Base-by-base conservation (phyloP, 306 rosid genomes). In the Prosopis cineraria region DNA sequence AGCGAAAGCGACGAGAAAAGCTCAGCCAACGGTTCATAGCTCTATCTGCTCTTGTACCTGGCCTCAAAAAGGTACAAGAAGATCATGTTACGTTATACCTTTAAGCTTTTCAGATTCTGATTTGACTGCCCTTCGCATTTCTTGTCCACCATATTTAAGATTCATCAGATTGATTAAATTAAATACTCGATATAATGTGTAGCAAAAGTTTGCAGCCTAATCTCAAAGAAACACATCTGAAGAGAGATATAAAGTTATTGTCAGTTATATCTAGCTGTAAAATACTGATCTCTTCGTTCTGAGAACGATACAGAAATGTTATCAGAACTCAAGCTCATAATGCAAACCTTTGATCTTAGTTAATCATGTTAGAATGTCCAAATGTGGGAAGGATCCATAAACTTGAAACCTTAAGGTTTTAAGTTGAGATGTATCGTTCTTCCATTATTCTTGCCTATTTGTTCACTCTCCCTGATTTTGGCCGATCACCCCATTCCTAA, bases 41-140 rank as follows among this genome's bases (percentile, higher is more conserved):
- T 81, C 82, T 94, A 29, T 91, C 98, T 74, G 98, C 98, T 40
- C 83, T 92, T 56, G 85, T 92, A 88, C 98, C 98, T n/a, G 94
- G 89, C 79, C 91, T 95, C 3, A 92, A 91, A 87, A 95, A 95
- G 98, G 98, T 95, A 79, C 12, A 29, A 20, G 13, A 37, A 37
- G 2, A 19, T n/a, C 0, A 33, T 34, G 11, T 43, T 72, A n/a
- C n/a, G 39, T 70, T 67, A 40, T 6, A 4, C 60, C 39, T 56
- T 63, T 53, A 24, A 60, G 13, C 52, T 9, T 59, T 27, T 70
- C 27, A 30, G 56, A 60, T 59, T 73, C 13, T 74, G 22, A 40
- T 56, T 74, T 62, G 11, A 30, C 30, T 39, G 44, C 20, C 62
- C 36, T 4, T 2, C 76, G 31, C 22, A 69, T 52, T 64, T 53